Conservation (phyloP, 1,284 basidiomycete genomes). For the Pseudozyma thailandica region DNA sequence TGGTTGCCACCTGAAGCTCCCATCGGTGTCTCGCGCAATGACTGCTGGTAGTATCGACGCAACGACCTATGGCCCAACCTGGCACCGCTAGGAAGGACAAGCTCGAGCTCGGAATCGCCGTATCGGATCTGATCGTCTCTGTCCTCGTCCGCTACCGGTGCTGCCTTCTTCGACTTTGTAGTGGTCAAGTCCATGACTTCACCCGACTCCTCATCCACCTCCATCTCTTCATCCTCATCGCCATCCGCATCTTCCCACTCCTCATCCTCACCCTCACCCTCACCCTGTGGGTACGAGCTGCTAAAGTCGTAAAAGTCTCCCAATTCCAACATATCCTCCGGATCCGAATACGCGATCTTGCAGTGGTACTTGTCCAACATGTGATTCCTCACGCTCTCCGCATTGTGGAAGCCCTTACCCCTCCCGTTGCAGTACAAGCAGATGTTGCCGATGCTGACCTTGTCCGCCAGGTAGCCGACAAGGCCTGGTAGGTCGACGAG, state of each 20-base stretch:
- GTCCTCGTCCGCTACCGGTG: conserved; percentile 72
- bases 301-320: conserved; percentile 95
- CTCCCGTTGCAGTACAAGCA: conserved; percentile 81
- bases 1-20: conserved; percentile 3
- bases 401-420: conserved; percentile 58
- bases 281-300: conserved; percentile 76
- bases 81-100: conserved; percentile 92
- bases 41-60: conserved; percentile 85
- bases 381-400: conserved; percentile 61
- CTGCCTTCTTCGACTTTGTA: conserved; percentile 32
- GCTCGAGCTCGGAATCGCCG: conserved; percentile 76
- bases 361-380: conserved; percentile 75
- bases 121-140: conserved; percentile 72
- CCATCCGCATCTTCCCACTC: conserved; percentile 23
- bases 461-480: conserved; percentile 88
- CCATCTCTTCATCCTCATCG: conserved; percentile 48
- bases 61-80: conserved; percentile 91
- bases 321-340: conserved; percentile 83
- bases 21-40: conserved; percentile 54
- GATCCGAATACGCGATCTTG: conserved; percentile 89
- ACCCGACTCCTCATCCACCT: conserved; percentile 30
- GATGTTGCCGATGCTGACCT: conserved; percentile 89
- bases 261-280: conserved; percentile 65
- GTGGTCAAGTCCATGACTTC: conserved; percentile 24
- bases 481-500: conserved; percentile 85